Conservation (phyloP, 2,329 filamentous ascomycete genomes). For the Fusarium mangiferae region DNA sequence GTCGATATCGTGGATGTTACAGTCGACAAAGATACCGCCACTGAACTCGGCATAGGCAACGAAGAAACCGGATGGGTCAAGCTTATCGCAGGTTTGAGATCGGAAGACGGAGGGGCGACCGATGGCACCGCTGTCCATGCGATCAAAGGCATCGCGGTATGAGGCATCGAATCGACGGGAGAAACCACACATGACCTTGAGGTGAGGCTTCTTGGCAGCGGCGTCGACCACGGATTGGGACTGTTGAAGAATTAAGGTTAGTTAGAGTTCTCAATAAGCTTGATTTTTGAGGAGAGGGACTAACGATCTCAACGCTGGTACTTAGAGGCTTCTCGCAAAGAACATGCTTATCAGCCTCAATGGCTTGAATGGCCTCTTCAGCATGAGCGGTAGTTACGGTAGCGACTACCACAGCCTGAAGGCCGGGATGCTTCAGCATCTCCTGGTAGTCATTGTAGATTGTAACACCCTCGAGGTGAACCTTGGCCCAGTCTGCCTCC, state of each 20-base stretch:
- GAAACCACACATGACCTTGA: constrained; percentile 68
- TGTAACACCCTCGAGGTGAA: constrained; percentile 37
- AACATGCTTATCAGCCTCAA: constrained; percentile 42
- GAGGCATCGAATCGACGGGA: constrained; percentile 67
- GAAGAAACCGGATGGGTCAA: constrained; percentile 74
- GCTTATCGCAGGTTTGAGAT: constrained; percentile 75
- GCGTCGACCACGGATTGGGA: constrained; percentile 69
- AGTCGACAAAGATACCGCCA: constrained; percentile 78
- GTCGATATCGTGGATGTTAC: constrained; percentile 74
- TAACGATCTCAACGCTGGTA: constrained; percentile 62
- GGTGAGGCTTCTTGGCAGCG: constrained; percentile 63
- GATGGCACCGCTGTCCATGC: constrained; percentile 64
- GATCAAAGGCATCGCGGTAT: constrained; percentile 68
- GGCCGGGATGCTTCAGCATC: constrained; percentile 43
- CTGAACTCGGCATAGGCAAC: constrained; percentile 72
- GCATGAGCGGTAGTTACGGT: constrained; percentile 43
- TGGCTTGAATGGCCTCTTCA: constrained; percentile 43
- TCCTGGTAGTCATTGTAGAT: constrained; percentile 42
- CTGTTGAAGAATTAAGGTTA: constrained; percentile 47
- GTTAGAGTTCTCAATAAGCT: neutral
- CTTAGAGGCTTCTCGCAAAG: constrained; percentile 43
- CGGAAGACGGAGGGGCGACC: constrained; percentile 71
- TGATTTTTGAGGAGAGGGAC: constrained; percentile 30
- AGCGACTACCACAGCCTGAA: constrained; percentile 42
- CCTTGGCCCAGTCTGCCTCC: constrained; percentile 40